phyloP scores from a whole-genome alignment of 2,329 filamentous ascomycete species.

The Cladophialophora carrionii region DNA sequence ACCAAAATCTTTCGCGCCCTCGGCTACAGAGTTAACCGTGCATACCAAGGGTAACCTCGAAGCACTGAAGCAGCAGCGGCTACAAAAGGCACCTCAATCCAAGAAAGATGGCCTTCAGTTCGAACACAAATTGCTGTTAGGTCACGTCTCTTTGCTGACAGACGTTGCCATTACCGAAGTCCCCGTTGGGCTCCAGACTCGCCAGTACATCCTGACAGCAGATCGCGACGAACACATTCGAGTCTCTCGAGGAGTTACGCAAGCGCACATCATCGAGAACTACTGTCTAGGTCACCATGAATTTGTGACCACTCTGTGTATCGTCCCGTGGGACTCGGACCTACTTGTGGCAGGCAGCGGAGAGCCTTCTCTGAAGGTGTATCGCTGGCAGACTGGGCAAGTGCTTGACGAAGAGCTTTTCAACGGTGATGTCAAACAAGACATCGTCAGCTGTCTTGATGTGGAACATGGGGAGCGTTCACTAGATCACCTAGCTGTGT shows the following conservation, averaged over 20 bases:
- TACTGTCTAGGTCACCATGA: constrained; percentile 88
- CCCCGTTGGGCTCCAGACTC: constrained; percentile 47
- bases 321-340: constrained; percentile 61
- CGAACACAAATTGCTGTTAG: constrained; percentile 77
- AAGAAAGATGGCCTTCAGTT: constrained; percentile 62
- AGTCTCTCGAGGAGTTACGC: constrained; percentile 76
- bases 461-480: constrained; percentile 28
- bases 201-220: constrained; percentile 66
- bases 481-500: constrained; percentile 45
- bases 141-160: constrained; percentile 94
- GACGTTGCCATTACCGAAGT: constrained; percentile 64
- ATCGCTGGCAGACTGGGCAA: constrained; percentile 71
- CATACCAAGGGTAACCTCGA: constrained; percentile 64
- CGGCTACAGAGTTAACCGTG: constrained; percentile 62
- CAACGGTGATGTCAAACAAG: constrained; percentile 36
- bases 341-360: constrained; percentile 84
- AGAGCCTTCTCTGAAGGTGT: constrained; percentile 75
- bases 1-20: constrained; percentile 52
- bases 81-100: constrained; percentile 50
- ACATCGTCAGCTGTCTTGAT: constrained; percentile 25
- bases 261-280: constrained; percentile 83
- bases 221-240: constrained; percentile 85
- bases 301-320: constrained; percentile 77
- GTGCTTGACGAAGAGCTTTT: constrained; percentile 62
- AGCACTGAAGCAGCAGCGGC: constrained; percentile 59